A percentile compares a stretch with the other conserved stretches of the same genome.
These are phyloP conservation scores for Glaciozyma martinii DNA, from an alignment of 768 basidiomycete genomes.

Conservation along the genomic window DNA sequence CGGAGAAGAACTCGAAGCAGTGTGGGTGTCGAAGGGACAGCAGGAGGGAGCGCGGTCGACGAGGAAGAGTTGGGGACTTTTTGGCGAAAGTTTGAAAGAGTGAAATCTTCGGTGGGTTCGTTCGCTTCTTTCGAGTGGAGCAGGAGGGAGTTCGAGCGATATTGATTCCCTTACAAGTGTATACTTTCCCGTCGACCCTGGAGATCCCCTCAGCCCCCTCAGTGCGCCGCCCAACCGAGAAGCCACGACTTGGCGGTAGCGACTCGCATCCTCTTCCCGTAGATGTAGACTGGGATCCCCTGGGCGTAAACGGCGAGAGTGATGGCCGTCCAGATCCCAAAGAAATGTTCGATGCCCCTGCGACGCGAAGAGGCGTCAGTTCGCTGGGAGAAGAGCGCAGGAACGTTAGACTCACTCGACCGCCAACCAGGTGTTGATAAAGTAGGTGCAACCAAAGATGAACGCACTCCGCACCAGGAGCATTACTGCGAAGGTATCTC, in stretches of 20 bases:
- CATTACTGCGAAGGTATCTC: neutral
- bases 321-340: neutral
- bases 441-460: neutral
- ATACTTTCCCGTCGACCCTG: too few relatives aligned
- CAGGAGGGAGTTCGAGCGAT: too few relatives aligned
- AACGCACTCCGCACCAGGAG: neutral
- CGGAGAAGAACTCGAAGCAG: too few relatives aligned
- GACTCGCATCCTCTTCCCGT: neutral
- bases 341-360: neutral
- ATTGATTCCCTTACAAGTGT: too few relatives aligned
- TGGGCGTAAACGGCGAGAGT: neutral
- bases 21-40: too few relatives aligned
- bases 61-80: too few relatives aligned
- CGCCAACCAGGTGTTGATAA: too few relatives aligned
- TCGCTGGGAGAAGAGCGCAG: neutral
- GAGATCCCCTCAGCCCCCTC: too few relatives aligned
- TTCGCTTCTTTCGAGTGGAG: too few relatives aligned
- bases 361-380: neutral
- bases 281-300: neutral
- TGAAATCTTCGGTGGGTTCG: too few relatives aligned
- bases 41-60: too few relatives aligned
- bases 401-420: neutral
- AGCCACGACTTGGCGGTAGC: neutral
- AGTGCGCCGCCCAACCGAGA: neutral
- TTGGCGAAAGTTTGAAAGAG: too few relatives aligned